Percentiles rank a stretch among this genome's conserved stretches.
phyloP scores from a whole-genome alignment of 352 stramenopile genomes.

The Globisporangium yorkense region DNA sequence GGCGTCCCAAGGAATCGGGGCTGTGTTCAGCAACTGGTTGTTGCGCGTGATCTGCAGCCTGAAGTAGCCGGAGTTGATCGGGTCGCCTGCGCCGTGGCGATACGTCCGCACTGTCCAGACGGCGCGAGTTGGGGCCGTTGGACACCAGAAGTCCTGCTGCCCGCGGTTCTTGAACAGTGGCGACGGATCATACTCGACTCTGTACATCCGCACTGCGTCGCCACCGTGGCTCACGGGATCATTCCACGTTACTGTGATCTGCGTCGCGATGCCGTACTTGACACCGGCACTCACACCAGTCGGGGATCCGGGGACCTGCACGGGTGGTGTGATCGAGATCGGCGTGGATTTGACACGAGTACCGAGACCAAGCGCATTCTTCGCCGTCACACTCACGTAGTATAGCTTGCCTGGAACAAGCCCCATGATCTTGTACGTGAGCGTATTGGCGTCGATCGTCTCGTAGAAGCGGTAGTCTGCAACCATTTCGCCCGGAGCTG shows the following conservation, averaged over 20 bases:
- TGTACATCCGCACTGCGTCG: conserved; percentile 62
- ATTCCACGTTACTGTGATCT: conserved; percentile 49
- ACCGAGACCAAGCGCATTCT: conserved; percentile 76
- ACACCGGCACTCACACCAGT: conserved; percentile 66
- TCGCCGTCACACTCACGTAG: conserved; percentile 82
- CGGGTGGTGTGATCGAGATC: conserved; percentile 39
- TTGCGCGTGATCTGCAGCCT: conserved; percentile 41
- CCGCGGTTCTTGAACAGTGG: conserved; percentile 59
- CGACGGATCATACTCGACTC: conserved; percentile 68
- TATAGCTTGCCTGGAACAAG: conserved; percentile 76
- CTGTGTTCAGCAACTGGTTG: conserved; percentile 36
- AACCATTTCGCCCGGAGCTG: conserved; percentile 42
- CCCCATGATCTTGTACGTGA: conserved; percentile 62
- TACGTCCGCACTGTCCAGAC: conserved; percentile 52
- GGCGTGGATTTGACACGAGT: conserved; percentile 34
- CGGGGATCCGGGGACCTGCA: conserved; percentile 75
- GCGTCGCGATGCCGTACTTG: conserved; percentile 68
- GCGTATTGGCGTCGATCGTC: conserved; percentile 43
- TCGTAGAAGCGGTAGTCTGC: conserved; percentile 68
- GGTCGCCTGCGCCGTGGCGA: conserved; percentile 17
- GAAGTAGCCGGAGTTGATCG: conserved; percentile 55
- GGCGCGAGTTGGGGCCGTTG: conserved; percentile 34
- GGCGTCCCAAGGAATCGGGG: conserved; percentile 92
- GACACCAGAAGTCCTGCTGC: conserved; percentile 64
- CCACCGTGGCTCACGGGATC: conserved; percentile 51